Evolutionary conservation across 176 grass and related monocot genomes (phyloP), one percentile per base, ranked within the genome.

Genomic region (Tuctoria greenei): DNA sequence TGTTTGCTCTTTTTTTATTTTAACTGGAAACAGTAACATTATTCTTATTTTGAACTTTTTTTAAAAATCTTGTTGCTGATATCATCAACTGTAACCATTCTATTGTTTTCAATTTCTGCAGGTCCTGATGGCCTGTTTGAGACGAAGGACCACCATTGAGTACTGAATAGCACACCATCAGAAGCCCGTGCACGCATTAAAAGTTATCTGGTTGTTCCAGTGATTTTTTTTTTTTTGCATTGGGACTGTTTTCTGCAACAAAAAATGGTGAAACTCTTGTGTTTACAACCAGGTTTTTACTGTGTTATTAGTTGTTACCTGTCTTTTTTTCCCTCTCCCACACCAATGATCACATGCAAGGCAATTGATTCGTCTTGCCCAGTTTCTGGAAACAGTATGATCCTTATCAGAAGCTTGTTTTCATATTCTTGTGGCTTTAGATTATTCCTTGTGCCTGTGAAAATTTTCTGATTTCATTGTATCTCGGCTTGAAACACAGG

Each of bases 121-220:
- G 91, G 91, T 51, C 92, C 88, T 6, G 42, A 95, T 73, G 88
- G 92, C 23, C 77, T 95, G 36, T 95, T 95, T 84, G 92, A 95
- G 92, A 74, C 0, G 4, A 95, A 95, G 79, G 74, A 77, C 45
- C 75, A 90, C 70, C 82, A 79, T 25, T 76, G 76, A 95, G 73
- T 78, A 71, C 47, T 80, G 82, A 44, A 43, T 58, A 69, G 41
- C 61, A 49, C 51, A 62, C 60, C 45, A 42, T 86, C 44, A 44
- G 71, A 20, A 66, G 47, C 28, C 0, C 18, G 43, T 82, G 54
- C 27, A 49, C 67, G 81, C 43, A 84, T 75, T 55, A 50, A 54
- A 71, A 61, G 63, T 81, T 11, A 4, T 74, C 66, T 75, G 55
- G 61, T 60, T 78, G 47, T 67, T 84, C 69, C 61, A 67, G 38